A percentile compares a stretch with the other conserved stretches of the same genome.
These are phyloP conservation scores for Fraxinus angustifolia DNA, from an alignment of 305 asterid species.

Conservation along the genomic window DNA sequence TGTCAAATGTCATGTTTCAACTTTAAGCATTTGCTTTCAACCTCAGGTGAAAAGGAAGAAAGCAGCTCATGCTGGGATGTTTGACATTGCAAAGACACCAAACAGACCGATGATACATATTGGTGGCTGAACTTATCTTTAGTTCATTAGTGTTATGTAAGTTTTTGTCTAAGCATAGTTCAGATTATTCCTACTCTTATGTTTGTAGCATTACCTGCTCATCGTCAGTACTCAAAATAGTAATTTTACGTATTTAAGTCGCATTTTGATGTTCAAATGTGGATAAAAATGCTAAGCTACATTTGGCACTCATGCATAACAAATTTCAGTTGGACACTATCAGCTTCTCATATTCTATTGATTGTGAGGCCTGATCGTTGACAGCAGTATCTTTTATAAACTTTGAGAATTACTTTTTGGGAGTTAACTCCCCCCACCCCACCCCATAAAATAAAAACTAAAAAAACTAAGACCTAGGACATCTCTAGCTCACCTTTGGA, in stretches of 20 bases:
- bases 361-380: neutral
- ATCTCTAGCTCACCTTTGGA: neutral
- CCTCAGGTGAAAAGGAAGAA: constrained; percentile 85
- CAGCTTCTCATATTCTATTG: neutral
- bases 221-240: neutral
- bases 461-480: neutral
- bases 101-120: constrained; percentile 97
- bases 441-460: neutral
- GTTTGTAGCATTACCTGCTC: neutral
- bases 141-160: constrained; percentile 11
- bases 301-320: neutral
- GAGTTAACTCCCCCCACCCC: neutral
- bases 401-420: neutral
- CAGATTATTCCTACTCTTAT: neutral
- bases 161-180: constrained; percentile 11
- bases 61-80: constrained; percentile 96
- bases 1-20: constrained; percentile 15
- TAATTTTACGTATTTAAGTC: neutral
- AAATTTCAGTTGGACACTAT: neutral
- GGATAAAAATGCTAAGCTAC: neutral
- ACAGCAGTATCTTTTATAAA: neutral
- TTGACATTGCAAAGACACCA: constrained; percentile 84
- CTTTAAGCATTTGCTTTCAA: constrained; percentile 19
- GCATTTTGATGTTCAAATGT: neutral
- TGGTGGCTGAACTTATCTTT: constrained; percentile 55